Evolutionary conservation across 176 grass and related monocot species (phyloP), one percentile per base, ranked within the genome.

Genomic region (Aegilops umbellulata): DNA sequence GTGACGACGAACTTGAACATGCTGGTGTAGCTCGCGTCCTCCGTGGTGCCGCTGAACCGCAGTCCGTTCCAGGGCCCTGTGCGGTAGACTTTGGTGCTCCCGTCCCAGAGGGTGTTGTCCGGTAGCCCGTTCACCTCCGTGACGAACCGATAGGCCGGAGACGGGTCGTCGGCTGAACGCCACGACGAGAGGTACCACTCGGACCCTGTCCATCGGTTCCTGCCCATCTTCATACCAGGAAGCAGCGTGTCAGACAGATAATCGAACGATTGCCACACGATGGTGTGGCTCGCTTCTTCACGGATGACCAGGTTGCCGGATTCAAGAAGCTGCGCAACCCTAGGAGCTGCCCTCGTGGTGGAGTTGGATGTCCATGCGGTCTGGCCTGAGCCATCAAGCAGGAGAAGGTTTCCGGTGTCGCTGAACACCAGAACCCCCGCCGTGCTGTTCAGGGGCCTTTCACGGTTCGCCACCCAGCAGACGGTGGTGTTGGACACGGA

Each of bases 251-350:
- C 76, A 1, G 74, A 46, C 2, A 73, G 83, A 16, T 90, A 38
- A 22, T 90, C 88, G 65, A 90, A 90, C 13, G 83, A 86, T 19
- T 90, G 84, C 89, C 89, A 90, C 6, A 80, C 3, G 2, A 60
- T 10, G 17, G 19, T 10, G 72, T 30, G 34, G 80, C 6, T 6
- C 24, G 5, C 57, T 19, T 42, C 1, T 36, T 46, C 51, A 13
- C 20, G 77, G 8, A 90, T 32, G 3, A 84, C 66, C 3, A 87
- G 74, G 77, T 87, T 84, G 16, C 84, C 89, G 14, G 65, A 66
- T 2, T 80, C 64, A 0, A 84, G 39, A 6, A 90, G 80, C 46
- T 70, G 65, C 4, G 80, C 65, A 22, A 76, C 74, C 1, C 65
- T 26, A 3, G 60, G 10, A 70, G 15, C 16, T n/a, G 65, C 34